Evolutionary conservation across 352 stramenopile species (phyloP).

Genomic region (Phytophthora constricta): DNA sequence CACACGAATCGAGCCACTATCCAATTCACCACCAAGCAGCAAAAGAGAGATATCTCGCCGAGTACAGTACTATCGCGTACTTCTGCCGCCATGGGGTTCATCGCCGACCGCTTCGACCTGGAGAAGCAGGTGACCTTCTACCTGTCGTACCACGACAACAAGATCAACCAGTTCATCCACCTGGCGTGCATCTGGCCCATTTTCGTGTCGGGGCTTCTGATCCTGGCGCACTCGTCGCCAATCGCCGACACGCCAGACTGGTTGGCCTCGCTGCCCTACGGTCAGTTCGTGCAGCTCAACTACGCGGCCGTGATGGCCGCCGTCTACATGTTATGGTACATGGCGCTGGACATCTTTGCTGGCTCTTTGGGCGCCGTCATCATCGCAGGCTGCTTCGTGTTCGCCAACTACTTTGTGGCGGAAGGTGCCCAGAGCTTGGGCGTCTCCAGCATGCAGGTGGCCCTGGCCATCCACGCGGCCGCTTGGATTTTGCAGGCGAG

Average conservation of each 20-base stretch:
- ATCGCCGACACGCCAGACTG: constrained; percentile 37
- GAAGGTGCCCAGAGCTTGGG: constrained; percentile 39
- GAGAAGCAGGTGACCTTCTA: constrained; percentile 91
- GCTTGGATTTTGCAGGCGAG: constrained; percentile 65
- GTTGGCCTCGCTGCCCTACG: constrained; percentile 43
- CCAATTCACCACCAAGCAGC: constrained; percentile 11
- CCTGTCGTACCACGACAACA: constrained; percentile 87
- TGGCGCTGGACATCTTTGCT: constrained; percentile 65
- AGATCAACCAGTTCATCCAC: constrained; percentile 87
- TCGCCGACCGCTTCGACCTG: constrained; percentile 76
- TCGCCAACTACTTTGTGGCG: constrained; percentile 68
- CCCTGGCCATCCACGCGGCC: constrained; percentile 58
- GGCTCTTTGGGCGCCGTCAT: constrained; percentile 66
- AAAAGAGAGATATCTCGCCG: background rate
- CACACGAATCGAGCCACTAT: constrained; percentile 14
- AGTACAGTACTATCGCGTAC: too few species aligned
- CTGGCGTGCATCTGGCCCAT: constrained; percentile 90
- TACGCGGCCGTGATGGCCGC: constrained; percentile 56
- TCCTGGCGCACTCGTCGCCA: constrained; percentile 62
- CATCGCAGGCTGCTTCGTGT: constrained; percentile 58
- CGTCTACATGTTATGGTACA: constrained; percentile 88
- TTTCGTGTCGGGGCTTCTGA: constrained; percentile 78
- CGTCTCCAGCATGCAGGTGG: constrained; percentile 66
- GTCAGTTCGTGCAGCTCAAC: constrained; percentile 72
- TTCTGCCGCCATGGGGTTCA: constrained; percentile 44